Evolutionary conservation across 2,329 filamentous ascomycete genomes (phyloP), one percentile per base, ranked within the genome.

Genomic region (Pezicula radicicola): DNA sequence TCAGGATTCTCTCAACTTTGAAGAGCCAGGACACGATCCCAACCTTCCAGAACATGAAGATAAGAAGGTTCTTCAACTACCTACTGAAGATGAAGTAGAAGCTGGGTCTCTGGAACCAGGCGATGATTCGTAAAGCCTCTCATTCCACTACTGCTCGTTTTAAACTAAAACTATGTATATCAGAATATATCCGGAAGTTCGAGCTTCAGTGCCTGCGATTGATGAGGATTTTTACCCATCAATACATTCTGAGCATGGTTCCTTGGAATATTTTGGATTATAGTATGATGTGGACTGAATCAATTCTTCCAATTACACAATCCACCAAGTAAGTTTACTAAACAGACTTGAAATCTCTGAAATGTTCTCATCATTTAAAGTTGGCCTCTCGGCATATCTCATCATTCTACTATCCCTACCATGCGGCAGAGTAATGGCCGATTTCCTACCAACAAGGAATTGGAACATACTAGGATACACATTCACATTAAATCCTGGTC

Each of bases 391-490:
- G 2, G 84, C 63, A 87, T 87, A 27, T 25, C 41, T 43, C 46
- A 43, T 50, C 15, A 46, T 49, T 25, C 42, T 55, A 30, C 25
- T 55, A 9, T 21, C 53, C 6, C 53, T 49, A 12, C 53, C 53
- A 19, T 73, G 85, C 41, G 83, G 84, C 9, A 78, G 81, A 47
- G 75, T 71, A 8, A 86, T 83, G 51, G 51, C 47, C 6, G 43
- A 25, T 33, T 37, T 39, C 10, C 39, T 54, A 18, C 49, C 52
- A n/a, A 39, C 12, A 12, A 51, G 36, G 35, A 33, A n/a, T 12
- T 54, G 48, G 18, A 76, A 85, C n/a, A 89, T 88, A 59, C 90
- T 90, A 84, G 3, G 87, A 84, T 0, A 86, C 89, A 65, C 84
- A 84, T 44, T 77, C 73, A 75, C 72, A 28, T 68, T 85, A 21